Base-by-base conservation (phyloP, 2,329 filamentous ascomycete genomes). In the Coleophoma crateriformis region DNA sequence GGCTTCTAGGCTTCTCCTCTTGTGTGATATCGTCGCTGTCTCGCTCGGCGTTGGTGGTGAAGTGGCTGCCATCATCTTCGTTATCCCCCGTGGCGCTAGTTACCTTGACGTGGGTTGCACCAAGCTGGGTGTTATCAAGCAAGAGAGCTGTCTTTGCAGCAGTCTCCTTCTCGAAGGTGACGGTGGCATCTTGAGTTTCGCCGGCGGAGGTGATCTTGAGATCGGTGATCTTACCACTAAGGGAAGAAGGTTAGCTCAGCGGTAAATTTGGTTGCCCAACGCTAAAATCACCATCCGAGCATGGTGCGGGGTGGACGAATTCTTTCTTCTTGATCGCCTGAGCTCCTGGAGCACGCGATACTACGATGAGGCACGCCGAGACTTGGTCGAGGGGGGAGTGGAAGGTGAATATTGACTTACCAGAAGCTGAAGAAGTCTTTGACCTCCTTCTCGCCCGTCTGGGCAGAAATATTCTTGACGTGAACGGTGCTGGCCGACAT, bases 361-460 rank as follows among this genome's bases (percentile, higher is more conserved):
- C 17, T 15, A 19, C 38, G 38, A 41, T 19, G 38, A 17, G 10
- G 15, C 8, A 3, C 2, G 15, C 17, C 14, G 15, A 4, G 27
- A 3, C 27, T 4, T 7, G 27, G 3, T 32, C 14, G 40, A 2
- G 46, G 19, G 44, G 39, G 37, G 14, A 32, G 20, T 20, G 37
- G 32, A 22, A 38, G 45, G 8, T 41, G 7, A 12, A 17, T 17
- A n/a, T 42, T 43, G 41, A 64, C 81, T 67, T 78, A 92, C 89
- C 82, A 87, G 73, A 97, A 97, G 76, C 87, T 94, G 78, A 99
- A 99, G 79, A 99, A 99, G 67, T 96, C 91, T 65, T 83, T 84
- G 62, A 99, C 84, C 72, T 97, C 90, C 73, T 91, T 86, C 71
- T 99, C 90, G 59, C 81, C 83, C 50, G 92, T 96, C 67, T 85